Evolutionary conservation across 192 early-diverging fungal species (phyloP), one percentile per base, ranked within the genome.

Genomic region (Coemansia sp.): DNA sequence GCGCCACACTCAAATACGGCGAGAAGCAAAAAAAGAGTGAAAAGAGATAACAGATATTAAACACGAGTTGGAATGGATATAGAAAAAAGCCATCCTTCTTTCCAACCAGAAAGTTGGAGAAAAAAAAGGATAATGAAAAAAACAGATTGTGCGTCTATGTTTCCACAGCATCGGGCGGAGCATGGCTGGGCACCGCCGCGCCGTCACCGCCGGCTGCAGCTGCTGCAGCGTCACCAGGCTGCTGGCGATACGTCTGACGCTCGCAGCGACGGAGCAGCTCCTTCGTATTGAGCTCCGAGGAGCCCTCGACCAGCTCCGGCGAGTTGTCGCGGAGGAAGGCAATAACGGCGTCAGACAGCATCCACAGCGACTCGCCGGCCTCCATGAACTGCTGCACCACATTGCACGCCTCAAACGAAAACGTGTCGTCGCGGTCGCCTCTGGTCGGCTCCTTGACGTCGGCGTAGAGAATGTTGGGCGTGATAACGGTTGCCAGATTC

Each of bases 401-500:
- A 40, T 85, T 80, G 62, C 89, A 92, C 4, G 90, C 89, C 9
- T 87, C 78, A 60, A 89, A 88, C 50, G 89, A 90, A 42, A 83
- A 83, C 41, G 80, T 77, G 58, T 83, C 80, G 58, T 83, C 79
- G 52, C 92, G 91, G 66, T 92, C 88, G 56, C 89, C 89, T 18
- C 83, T 71, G 13, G 92, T 74, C 6, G 93, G 91, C 74, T 94
- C 95, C 74, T 92, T 92, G 48, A 87, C 87, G 68, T 92, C 92
- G 12, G 90, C 88, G 71, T 92, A 93, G 39, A 98, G 82, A 52
- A 99, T 90, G 67, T 96, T 98, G 40, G 97, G 97, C 12, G 94
- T 90, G 61, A 99, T 93, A 1, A 99, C 93, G 0, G 93, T 98
- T 0, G 96, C 92, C 62, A 99, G 75, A 67, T 98, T 99, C 44